Percentiles rank a stretch among this genome's conserved stretches.
phyloP scores from a whole-genome alignment of 495 filamentous ascomycete species.

The Pseudoneurospora amorphoporcata region DNA sequence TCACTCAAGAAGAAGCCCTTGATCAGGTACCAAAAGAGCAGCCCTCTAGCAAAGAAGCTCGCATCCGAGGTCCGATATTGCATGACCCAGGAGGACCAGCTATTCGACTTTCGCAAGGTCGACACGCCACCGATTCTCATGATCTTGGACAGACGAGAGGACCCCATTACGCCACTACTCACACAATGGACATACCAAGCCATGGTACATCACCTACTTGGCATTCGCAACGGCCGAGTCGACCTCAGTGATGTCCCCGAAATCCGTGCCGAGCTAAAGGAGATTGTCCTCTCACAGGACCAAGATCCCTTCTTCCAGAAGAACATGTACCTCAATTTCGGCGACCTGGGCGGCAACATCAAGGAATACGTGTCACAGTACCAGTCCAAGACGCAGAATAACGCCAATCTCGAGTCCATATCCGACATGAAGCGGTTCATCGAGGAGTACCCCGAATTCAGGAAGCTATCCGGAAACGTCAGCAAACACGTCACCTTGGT shows the following conservation, averaged over 20 bases:
- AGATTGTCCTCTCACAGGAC: constrained; percentile 93
- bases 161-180: constrained; percentile 89
- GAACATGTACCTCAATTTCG: constrained; percentile 99
- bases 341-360: constrained; percentile 92
- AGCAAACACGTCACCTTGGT: constrained; percentile 97
- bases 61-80: constrained; percentile 86
- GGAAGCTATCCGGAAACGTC: constrained; percentile 92
- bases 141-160: constrained; percentile 83
- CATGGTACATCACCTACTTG: constrained; percentile 94
- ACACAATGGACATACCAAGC: constrained; percentile 99
- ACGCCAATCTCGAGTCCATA: constrained; percentile 91
- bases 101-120: constrained; percentile 92
- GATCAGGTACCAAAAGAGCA: constrained; percentile 90
- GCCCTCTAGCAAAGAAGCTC: constrained; percentile 79
- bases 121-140: constrained; percentile 92
- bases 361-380: constrained; percentile 98
- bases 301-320: constrained; percentile 99
- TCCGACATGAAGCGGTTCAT: constrained; percentile 98
- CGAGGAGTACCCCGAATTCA: constrained; percentile 95
- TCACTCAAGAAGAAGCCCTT: constrained; percentile 92
- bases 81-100: constrained; percentile 88
- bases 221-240: constrained; percentile 86
- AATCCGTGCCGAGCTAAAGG: constrained; percentile 79
- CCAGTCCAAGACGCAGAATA: constrained; percentile 86
- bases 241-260: constrained; percentile 82